Conservation (phyloP, 495 filamentous ascomycete species). For the Tetracladium marchalianum region DNA sequence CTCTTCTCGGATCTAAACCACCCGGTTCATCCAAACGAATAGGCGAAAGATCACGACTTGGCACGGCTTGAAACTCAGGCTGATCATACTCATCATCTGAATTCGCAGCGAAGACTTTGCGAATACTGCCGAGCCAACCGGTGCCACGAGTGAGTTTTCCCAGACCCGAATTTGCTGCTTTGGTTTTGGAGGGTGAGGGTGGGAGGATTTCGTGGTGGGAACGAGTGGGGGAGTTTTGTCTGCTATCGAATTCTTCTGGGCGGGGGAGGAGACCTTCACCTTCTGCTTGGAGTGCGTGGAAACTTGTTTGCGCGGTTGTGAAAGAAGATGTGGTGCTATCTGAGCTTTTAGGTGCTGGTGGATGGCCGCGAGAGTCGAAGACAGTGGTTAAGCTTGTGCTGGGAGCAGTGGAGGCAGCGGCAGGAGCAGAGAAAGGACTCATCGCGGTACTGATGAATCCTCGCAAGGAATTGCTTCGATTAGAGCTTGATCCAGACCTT, state of each 20-base stretch:
- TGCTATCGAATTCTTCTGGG: slow-evolving; percentile 13
- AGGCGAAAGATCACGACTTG: slow-evolving; percentile 7
- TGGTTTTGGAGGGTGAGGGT: slow-evolving; percentile 27
- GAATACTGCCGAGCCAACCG: slow-evolving; percentile 39
- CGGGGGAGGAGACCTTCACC: slow-evolving; percentile 50
- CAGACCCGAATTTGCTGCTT: slow-evolving; percentile 13
- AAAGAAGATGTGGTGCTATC: slow-evolving; percentile 45
- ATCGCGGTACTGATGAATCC: slow-evolving; percentile 17
- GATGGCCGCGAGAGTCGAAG: slow-evolving; percentile 4
- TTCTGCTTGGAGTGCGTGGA: slow-evolving; percentile 54
- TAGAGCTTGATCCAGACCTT: slow-evolving; percentile 13
- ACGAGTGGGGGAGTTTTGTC: slow-evolving; percentile 47
- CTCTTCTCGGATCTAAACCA: slow-evolving; percentile 9
- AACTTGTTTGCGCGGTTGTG: slow-evolving; percentile 54
- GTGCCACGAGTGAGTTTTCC: background rate
- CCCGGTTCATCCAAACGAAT: background rate
- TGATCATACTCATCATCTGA: background rate
- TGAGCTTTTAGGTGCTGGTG: slow-evolving; percentile 6
- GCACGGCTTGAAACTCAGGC: background rate
- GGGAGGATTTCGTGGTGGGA: slow-evolving; percentile 18
- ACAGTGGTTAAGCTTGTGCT: slow-evolving; percentile 8
- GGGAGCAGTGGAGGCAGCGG: slow-evolving; percentile 2
- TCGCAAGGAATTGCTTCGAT: slow-evolving; percentile 16
- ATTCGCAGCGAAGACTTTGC: slow-evolving; percentile 27
- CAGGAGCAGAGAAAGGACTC: slow-evolving; percentile 10